phyloP scores from a whole-genome alignment of 179 eudicot genomes.

The Spinacia oleracea region DNA sequence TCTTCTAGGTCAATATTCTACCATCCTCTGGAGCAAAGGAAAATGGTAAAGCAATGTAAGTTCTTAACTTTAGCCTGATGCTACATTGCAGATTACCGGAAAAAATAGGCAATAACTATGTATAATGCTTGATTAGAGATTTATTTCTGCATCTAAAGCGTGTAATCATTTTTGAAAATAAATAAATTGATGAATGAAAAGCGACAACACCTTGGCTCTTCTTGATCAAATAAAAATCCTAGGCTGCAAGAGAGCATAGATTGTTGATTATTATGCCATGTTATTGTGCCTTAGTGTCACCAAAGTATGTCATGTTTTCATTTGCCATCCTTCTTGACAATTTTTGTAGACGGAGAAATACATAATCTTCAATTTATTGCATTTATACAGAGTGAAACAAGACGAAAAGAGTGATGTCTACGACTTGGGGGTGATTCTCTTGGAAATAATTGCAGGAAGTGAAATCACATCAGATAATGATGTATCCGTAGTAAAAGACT shows the following conservation, averaged over 20 bases:
- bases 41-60: slow-evolving; percentile 37
- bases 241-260: not conserved
- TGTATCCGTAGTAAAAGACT: slow-evolving; percentile 35
- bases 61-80: not conserved
- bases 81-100: not conserved
- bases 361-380: not conserved
- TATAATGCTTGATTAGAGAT: too few relatives aligned
- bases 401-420: slow-evolving; percentile 40
- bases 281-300: not conserved
- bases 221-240: not conserved
- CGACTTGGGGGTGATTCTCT: slow-evolving; percentile 48
- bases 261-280: not conserved
- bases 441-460: slow-evolving; percentile 43
- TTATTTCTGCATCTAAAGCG: not conserved
- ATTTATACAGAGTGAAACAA: slow-evolving; percentile 30
- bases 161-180: not conserved
- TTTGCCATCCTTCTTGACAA: not conserved
- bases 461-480: slow-evolving; percentile 37
- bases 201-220: not conserved
- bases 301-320: not conserved
- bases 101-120: too few relatives aligned
- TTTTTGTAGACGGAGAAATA: not conserved
- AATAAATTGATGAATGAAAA: not conserved
- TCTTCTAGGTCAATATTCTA: slow-evolving; percentile 26
- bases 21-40: slow-evolving; percentile 35